Conservation (phyloP, 2,329 filamentous ascomycete genomes). For the Colletotrichum sp. region DNA sequence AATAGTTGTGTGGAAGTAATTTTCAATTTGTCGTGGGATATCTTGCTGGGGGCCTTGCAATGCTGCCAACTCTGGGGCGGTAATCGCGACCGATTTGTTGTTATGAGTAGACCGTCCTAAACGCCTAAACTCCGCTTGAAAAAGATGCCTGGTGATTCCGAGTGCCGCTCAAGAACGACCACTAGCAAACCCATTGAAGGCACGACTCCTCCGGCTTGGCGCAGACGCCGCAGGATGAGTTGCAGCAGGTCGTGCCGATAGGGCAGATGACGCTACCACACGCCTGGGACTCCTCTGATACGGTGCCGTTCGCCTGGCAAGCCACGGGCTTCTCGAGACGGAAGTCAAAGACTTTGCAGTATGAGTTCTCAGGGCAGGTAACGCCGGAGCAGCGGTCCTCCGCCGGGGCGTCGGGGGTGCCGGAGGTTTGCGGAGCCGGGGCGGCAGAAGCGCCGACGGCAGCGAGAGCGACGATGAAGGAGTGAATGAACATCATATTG, state of each 20-base stretch:
- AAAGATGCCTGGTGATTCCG: not conserved
- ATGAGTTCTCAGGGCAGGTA: conserved; percentile 1
- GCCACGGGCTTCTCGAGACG: not conserved
- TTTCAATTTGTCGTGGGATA: not conserved
- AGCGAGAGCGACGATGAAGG: not conserved
- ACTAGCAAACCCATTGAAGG: conserved; percentile 16
- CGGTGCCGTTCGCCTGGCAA: conserved; percentile 8
- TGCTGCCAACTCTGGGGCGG: not conserved
- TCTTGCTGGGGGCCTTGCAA: not conserved
- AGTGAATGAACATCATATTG: conserved; percentile 2
- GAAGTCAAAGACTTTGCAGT: conserved; percentile 14
- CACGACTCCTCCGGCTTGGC: conserved; percentile 10
- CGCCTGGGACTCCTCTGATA: not conserved
- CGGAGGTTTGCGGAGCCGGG: not conserved
- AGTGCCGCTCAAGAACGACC: not conserved
- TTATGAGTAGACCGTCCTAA: not conserved
- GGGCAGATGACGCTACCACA: conserved; percentile 16
- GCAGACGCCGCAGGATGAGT: conserved; percentile 23
- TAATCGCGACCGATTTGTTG: not conserved
- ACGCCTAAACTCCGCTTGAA: not conserved
- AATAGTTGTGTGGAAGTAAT: not conserved
- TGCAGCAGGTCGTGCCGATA: conserved; percentile 25
- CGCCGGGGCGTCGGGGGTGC: not conserved
- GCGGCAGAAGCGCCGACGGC: not conserved
- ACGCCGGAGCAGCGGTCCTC: conserved; percentile 2